Base-by-base conservation (phyloP, 106 monocot species). In the Iris macrosiphon region DNA sequence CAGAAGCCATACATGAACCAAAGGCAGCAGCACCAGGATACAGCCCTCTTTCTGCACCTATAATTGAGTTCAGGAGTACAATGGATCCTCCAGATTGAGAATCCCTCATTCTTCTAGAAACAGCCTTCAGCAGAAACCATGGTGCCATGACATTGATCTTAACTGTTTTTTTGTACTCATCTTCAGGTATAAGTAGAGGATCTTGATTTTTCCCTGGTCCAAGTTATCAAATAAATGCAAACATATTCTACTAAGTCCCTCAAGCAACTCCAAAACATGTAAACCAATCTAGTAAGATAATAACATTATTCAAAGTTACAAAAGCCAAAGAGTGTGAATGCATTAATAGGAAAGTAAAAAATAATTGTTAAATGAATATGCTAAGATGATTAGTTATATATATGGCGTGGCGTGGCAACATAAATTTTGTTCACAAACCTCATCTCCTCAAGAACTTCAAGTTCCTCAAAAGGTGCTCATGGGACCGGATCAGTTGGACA, bases 1-100 rank as follows among this genome's bases (percentile, higher is more conserved):
- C 46, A 7, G 72, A 76, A 59, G 68, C 86, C 79, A 90, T 63
- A 41, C 89, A 86, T 27, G 89, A 72, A 50, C 82, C 89, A 56
- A 64, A 86, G 1, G 79, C 89, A 16, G 89, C 82, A 54, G 89
- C 75, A 6, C 90, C 89, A 25, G 79, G 69, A 72, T 96, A 90
- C 22, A 96, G 30, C 3, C 96, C 89, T 80, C 96, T 85, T 72
- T 96, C 96, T 13, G 79, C 74, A 7, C 96, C 96, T 22, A 77
- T 32, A 31, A 96, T 76, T 35, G 89, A 77, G 7, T 79, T 79
- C 45, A 96, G 14, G 54, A 96, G 86, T 21, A 96, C 39, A 31
- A 96, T 66, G 21, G 96, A 89, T 24, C 85, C 85, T 26, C 89
- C 89, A 27, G 71, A 61, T 49, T 72, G 52, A 19, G 41, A 72